Evolutionary conservation across 2,329 filamentous ascomycete species (phyloP).

Genomic region (Plenodomus biglobosus): DNA sequence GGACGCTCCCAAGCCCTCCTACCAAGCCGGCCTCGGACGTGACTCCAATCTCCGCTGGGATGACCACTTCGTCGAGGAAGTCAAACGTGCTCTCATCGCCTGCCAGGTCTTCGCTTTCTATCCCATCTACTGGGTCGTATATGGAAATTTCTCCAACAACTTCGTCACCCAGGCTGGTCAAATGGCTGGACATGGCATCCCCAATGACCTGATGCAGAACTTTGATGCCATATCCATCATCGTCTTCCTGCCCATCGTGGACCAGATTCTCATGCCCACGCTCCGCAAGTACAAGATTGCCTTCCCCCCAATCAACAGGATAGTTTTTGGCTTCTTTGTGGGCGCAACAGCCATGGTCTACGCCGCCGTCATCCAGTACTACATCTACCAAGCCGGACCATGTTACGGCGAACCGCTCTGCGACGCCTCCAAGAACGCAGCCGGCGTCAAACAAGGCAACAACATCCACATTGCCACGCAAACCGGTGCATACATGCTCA

Average conservation of each 20-base stretch:
- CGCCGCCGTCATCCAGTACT: slow-evolving; percentile 60
- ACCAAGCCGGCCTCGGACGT: slow-evolving; percentile 57
- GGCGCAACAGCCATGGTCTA: slow-evolving; percentile 56
- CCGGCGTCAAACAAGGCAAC: slow-evolving; percentile 39
- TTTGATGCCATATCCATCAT: slow-evolving; percentile 52
- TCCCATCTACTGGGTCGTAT: slow-evolving; percentile 52
- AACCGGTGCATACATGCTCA: slow-evolving; percentile 52
- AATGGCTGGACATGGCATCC: slow-evolving; percentile 50
- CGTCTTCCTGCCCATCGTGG: slow-evolving; percentile 51
- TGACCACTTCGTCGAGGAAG: slow-evolving; percentile 71
- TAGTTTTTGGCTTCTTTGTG: slow-evolving; percentile 57
- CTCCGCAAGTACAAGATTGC: slow-evolving; percentile 47
- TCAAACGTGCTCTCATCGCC: slow-evolving; percentile 66
- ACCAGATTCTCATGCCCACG: slow-evolving; percentile 47
- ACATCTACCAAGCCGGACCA: slow-evolving; percentile 58
- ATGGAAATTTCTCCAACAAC: slow-evolving; percentile 48
- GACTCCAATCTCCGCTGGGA: slow-evolving; percentile 59
- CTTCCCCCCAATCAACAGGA: slow-evolving; percentile 56
- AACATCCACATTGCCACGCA: slow-evolving; percentile 51
- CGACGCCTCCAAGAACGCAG: slow-evolving; percentile 27
- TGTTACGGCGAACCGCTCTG: slow-evolving; percentile 52
- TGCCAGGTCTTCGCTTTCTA: slow-evolving; percentile 66
- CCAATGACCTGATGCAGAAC: slow-evolving; percentile 54
- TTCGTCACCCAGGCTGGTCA: slow-evolving; percentile 50
- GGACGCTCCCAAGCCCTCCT: slow-evolving; percentile 67